Evolutionary conservation across 73 alveolate genomes (phyloP), one percentile per base, ranked within the genome.

Genomic region (Blepharisma japonicum): DNA sequence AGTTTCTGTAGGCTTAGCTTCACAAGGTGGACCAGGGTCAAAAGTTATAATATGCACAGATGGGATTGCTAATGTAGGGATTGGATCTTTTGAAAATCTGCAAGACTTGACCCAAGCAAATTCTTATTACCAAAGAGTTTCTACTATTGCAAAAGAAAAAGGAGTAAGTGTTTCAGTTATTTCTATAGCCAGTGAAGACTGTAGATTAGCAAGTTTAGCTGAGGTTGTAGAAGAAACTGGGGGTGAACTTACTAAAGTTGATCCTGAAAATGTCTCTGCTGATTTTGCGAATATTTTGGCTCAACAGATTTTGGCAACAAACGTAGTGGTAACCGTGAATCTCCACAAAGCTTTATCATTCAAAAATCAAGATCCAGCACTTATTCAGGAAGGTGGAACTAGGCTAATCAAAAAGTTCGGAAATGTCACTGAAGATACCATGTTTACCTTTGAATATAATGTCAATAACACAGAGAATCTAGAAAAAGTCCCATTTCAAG

Each of bases 31-130:
- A 71, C 89, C 91, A 45, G 99, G 99, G 42, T 91, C 98, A 27
- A 81, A 71, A 80, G 95, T 95, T 6, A 85, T 95, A 23, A 71
- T 93, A 53, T 95, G 99, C 80, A 95, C 99, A 47, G 99, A 95
- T 87, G 99, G 99, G 0, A 83, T 93, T 38, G 96, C 99, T 49
- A 95, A 95, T 87, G 89, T 83, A 45, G 99, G 99, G 38, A 72
- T 95, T 5, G 99, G 98, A 25, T 50, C 91, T 53, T 68, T 95
- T 54, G 91, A 83, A 83, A 70, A 68, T 68, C 84, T 56, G 7
- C 80, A 80, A 27, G 89, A 87, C 21, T 45, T 11, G 50, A 68
- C 32, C 0, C 42, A 32, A 32, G 42, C 42, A 32, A 32, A 32
- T 20, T 85, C 86, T 21, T 95, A 93, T 83, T 95, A 93, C 84